Conservation (phyloP, 805 yeast species). For the Saccharomyces paradoxus region DNA sequence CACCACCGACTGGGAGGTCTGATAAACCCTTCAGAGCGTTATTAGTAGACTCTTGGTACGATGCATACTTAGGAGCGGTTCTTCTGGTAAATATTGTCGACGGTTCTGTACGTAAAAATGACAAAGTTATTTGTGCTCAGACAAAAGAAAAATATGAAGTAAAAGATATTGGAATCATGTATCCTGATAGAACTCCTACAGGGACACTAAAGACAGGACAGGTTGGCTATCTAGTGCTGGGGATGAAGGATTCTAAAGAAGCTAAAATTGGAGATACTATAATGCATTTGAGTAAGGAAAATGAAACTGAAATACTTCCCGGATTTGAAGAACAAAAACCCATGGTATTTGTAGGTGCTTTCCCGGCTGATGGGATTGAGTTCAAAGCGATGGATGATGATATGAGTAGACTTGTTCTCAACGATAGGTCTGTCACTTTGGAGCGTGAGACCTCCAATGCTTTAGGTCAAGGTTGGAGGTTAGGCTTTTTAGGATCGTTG, state of each 20-base stretch:
- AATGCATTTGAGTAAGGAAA: constrained; percentile 45
- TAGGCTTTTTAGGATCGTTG: constrained; percentile 87
- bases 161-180: constrained; percentile 91
- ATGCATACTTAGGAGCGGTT: constrained; percentile 84
- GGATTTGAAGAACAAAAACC: constrained; percentile 97
- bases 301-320: constrained; percentile 68
- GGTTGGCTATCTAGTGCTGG: constrained; percentile 90
- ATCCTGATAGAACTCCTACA: constrained; percentile 73
- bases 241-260: constrained; percentile 80
- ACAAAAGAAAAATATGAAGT: constrained; percentile 73
- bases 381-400: constrained; percentile 85
- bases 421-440: constrained; percentile 84
- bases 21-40: constrained; percentile 49
- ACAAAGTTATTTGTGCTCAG: constrained; percentile 68
- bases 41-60: constrained; percentile 97
- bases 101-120: constrained; percentile 68
- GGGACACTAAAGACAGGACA: constrained; percentile 74
- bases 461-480: constrained; percentile 94
- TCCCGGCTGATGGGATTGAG: constrained; percentile 90
- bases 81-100: constrained; percentile 78
- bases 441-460: constrained; percentile 91
- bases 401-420: constrained; percentile 76
- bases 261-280: constrained; percentile 91
- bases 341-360: constrained; percentile 97
- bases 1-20: constrained; percentile 58